Evolutionary conservation across 306 rosid genomes (phyloP), one percentile per base, ranked within the genome.

Genomic region (Sesbania bispinosa): DNA sequence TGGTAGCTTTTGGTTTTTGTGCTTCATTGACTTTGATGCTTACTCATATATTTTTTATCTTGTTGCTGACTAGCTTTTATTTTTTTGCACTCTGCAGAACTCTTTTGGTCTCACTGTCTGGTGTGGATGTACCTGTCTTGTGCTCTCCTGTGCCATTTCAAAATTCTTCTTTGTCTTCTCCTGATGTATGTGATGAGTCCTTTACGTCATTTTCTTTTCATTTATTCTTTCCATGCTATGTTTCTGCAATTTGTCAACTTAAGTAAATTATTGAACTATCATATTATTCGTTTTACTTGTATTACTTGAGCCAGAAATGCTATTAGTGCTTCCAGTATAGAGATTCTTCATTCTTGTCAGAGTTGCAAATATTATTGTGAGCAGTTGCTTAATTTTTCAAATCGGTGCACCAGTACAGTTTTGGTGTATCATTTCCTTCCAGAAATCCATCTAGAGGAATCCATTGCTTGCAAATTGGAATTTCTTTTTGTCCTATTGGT

Each of bases 81-180:
- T 76, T 33, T n/a, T 51, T 23, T 73, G 74, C 77, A 94, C 24
- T 63, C 11, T 76, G 77, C 80, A 95, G 99, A 84, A 81, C 86
- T 71, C 74, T 89, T 79, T 78, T 89, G 86, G 77, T 93, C 78
- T 67, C 84, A 53, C 82, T 95, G 68, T 73, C 89, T 54, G 89
- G 90, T 51, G 71, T 79, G 80, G 99, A 95, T 47, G 97, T 88
- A 57, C 97, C 99, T 52, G 78, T 88, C 52, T 78, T 95, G 73
- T 88, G 81, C 73, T 91, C 99, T 21, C 90, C 97, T 20, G 80
- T 88, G 57, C 96, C 96, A 6, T 95, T 95, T 82, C 92, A 76
- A 80, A 95, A 85, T 81, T 89, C 96, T 64, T 82, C 99, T 52
- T 33, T 85, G 57, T 89, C 93, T 75, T 82, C 93, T 60, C 97